Conservation (phyloP, 257 asterid species). For the Coffea canephora region DNA sequence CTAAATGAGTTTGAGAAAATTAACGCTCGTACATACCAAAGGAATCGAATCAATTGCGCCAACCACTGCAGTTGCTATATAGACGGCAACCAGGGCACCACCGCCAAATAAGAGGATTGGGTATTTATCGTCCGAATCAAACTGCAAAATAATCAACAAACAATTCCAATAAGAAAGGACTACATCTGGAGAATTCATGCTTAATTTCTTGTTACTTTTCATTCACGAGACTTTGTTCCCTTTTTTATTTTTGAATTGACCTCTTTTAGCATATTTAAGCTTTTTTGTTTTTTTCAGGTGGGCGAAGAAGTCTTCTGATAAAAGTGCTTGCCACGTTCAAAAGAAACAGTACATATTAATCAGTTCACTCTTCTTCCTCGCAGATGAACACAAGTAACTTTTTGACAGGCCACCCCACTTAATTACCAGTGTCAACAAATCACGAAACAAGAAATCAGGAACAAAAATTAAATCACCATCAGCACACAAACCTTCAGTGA, state of each 20-base stretch:
- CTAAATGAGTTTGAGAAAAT: not conserved
- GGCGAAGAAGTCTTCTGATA: not conserved
- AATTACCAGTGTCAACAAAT: not conserved
- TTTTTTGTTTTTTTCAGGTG: not conserved
- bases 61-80: constrained; percentile 56
- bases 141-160: constrained; percentile 34
- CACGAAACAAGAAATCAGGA: too few relatives aligned
- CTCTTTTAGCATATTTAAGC: too few relatives aligned
- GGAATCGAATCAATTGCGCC: constrained; percentile 82
- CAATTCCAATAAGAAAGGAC: not conserved
- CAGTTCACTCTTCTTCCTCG: too few relatives aligned
- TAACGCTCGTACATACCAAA: constrained; percentile 39
- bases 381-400: not conserved
- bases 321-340: not conserved
- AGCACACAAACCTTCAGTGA: not conserved
- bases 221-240: not conserved
- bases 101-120: constrained; percentile 54
- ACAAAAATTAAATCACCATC: not conserved
- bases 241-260: too few relatives aligned
- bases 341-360: not conserved
- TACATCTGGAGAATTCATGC: not conserved
- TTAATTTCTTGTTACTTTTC: not conserved
- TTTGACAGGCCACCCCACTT: not conserved
- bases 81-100: constrained; percentile 53
- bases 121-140: constrained; percentile 48